A percentile compares a stretch with the other conserved stretches of the same genome.
phyloP scores from a whole-genome alignment of 176 grass and related monocot species.

The Chloris gayana region DNA sequence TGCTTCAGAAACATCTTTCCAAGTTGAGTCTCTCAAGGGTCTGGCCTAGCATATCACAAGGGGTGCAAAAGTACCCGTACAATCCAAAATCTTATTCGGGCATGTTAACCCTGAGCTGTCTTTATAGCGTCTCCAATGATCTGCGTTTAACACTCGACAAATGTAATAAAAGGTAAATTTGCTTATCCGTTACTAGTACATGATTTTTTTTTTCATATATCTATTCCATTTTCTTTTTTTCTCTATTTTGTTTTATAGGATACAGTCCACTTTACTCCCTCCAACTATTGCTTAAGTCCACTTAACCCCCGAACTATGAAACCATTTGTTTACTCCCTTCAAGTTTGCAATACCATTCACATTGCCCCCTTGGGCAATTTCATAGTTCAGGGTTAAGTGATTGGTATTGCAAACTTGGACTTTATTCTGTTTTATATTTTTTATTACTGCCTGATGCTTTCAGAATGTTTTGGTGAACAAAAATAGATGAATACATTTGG shows the following conservation, averaged over 20 bases:
- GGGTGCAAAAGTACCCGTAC: conserved; percentile 75
- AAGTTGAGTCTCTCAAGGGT: conserved; percentile 71
- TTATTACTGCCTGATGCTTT: background rate
- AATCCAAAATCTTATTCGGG: conserved; percentile 82
- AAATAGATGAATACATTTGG: conserved; percentile 1
- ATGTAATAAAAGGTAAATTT: conserved; percentile 66
- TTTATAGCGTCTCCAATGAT: conserved; percentile 82
- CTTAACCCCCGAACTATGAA: too few relatives aligned
- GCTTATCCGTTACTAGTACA: conserved; percentile 24
- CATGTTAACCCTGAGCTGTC: conserved; percentile 69
- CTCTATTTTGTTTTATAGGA: background rate
- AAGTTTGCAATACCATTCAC: too few relatives aligned
- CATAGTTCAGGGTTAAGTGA: too few relatives aligned
- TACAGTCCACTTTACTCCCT: too few relatives aligned
- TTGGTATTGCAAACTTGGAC: too few relatives aligned
- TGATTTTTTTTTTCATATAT: conserved; percentile 3
- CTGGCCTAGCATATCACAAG: conserved; percentile 67
- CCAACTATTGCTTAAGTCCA: too few relatives aligned
- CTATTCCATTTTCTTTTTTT: background rate
- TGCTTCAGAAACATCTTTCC: conserved; percentile 69
- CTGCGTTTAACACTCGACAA: conserved; percentile 86
- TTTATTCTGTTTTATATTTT: too few relatives aligned
- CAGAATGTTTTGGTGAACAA: background rate
- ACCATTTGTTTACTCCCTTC: too few relatives aligned
- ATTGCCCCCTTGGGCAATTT: too few relatives aligned